These are phyloP conservation scores for Sugiyamaella sp. DNA, from an alignment of 1,139 yeast genomes.

Conservation along the genomic window DNA sequence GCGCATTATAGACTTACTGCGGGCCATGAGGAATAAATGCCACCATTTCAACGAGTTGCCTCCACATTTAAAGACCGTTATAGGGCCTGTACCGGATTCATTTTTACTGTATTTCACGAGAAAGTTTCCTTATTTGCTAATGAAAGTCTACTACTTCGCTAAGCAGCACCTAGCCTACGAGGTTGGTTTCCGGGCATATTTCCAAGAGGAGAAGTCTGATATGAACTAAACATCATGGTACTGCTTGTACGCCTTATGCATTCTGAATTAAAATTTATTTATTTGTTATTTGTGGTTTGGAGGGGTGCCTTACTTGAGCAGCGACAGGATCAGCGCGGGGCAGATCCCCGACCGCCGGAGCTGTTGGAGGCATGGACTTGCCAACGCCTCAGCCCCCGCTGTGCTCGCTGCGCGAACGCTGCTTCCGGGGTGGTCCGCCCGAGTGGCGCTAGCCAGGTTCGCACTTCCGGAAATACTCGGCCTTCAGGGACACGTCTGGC, in stretches of 20 bases:
- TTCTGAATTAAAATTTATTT: conserved; percentile 3
- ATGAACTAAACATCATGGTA: conserved; percentile 1
- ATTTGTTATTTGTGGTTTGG: not conserved
- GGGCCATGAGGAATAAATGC: conserved; percentile 89
- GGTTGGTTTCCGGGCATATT: conserved; percentile 60
- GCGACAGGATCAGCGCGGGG: not conserved
- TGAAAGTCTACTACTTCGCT: conserved; percentile 73
- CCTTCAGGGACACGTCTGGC: too few relatives aligned
- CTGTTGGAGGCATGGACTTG: too few relatives aligned
- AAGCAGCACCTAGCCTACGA: conserved; percentile 60
- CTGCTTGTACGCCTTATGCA: conserved; percentile 3
- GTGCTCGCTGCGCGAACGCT: too few relatives aligned
- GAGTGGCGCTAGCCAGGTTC: too few relatives aligned
- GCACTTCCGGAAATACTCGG: too few relatives aligned
- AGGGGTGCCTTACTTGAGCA: not conserved
- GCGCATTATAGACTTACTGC: conserved; percentile 76
- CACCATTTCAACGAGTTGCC: conserved; percentile 95
- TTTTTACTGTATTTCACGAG: conserved; percentile 74
- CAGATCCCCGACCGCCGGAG: too few relatives aligned
- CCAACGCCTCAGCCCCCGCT: too few relatives aligned
- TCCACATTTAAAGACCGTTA: conserved; percentile 52
- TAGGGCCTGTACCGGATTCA: conserved; percentile 84
- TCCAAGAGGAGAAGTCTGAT: conserved; percentile 35
- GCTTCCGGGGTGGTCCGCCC: too few relatives aligned
- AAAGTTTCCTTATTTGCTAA: conserved; percentile 75